These are phyloP conservation scores for Blastobotrys attinorum DNA, from an alignment of 805 yeast species.

Conservation along the genomic window DNA sequence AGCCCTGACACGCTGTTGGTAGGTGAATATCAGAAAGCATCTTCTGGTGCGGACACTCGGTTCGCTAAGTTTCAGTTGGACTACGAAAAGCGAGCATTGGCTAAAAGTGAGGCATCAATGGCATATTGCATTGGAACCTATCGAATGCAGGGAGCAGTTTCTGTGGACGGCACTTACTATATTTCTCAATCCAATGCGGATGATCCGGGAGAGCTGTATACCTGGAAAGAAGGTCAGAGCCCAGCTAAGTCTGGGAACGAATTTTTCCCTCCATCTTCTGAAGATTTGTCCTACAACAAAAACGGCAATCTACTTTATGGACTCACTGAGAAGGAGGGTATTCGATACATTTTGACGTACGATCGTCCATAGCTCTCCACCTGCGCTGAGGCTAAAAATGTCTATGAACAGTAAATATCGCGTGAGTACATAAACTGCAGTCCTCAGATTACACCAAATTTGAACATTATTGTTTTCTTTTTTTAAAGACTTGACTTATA, in stretches of 20 bases:
- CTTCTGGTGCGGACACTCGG: neutral
- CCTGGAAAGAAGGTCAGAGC: neutral
- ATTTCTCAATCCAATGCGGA: neutral
- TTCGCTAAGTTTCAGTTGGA: neutral
- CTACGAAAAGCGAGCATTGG: neutral
- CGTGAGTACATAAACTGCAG: too few relatives aligned
- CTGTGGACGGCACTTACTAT: neutral
- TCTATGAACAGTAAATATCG: too few relatives aligned
- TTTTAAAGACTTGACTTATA: too few relatives aligned
- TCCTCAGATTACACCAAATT: too few relatives aligned
- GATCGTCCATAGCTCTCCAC: neutral
- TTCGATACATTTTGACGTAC: neutral
- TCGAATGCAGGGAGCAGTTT: conserved; percentile 1
- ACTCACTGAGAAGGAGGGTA: neutral
- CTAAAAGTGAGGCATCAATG: neutral
- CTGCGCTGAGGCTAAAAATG: too few relatives aligned
- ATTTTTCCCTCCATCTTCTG: neutral
- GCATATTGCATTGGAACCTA: neutral
- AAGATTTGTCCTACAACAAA: neutral
- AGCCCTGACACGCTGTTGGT: conserved; percentile 1
- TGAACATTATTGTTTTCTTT: too few relatives aligned
- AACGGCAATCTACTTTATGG: neutral
- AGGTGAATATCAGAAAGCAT: conserved; percentile 1
- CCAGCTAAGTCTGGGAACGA: neutral
- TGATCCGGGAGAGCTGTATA: neutral